These are phyloP conservation scores for Candida silvicultrix DNA, from an alignment of 805 yeast genomes.

Conservation along the genomic window DNA sequence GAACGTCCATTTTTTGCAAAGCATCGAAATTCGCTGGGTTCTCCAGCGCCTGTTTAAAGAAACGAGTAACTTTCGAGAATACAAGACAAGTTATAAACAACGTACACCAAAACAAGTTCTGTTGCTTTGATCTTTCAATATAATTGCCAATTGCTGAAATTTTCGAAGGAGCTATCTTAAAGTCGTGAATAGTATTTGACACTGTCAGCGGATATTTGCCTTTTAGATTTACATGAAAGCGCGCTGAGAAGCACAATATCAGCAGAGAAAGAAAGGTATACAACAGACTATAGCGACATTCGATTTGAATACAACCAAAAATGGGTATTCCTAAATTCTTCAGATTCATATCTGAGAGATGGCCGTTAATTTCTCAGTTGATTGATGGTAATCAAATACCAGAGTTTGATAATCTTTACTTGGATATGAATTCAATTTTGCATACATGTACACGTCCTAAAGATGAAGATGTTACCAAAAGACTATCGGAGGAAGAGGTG, in stretches of 20 bases:
- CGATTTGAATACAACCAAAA: background rate
- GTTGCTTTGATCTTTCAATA: no score
- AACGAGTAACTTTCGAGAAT: no score
- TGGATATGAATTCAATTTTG: slow-evolving; percentile 96
- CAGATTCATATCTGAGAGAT: slow-evolving; percentile 95
- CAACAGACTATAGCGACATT: background rate
- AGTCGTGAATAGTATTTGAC: no score
- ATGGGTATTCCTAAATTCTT: slow-evolving; percentile 96
- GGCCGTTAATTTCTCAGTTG: slow-evolving; percentile 91
- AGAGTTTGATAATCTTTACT: slow-evolving; percentile 88
- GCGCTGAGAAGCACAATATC: background rate
- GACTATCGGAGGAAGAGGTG: slow-evolving; percentile 84
- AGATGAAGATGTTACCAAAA: slow-evolving; percentile 55
- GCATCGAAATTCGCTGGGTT: background rate
- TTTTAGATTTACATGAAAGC: no score
- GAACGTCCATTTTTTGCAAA: background rate
- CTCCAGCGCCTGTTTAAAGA: background rate
- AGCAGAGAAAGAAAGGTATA: no score
- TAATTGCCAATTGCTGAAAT: background rate
- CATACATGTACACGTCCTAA: slow-evolving; percentile 91
- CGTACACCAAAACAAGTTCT: no score
- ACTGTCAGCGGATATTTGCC: no score
- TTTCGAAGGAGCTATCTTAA: no score
- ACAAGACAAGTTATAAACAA: no score
- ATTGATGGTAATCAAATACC: slow-evolving; percentile 80